Evolutionary conservation across 352 stramenopile genomes (phyloP), one percentile per base, ranked within the genome.

Genomic region (Phytophthora pseudosyringae): DNA sequence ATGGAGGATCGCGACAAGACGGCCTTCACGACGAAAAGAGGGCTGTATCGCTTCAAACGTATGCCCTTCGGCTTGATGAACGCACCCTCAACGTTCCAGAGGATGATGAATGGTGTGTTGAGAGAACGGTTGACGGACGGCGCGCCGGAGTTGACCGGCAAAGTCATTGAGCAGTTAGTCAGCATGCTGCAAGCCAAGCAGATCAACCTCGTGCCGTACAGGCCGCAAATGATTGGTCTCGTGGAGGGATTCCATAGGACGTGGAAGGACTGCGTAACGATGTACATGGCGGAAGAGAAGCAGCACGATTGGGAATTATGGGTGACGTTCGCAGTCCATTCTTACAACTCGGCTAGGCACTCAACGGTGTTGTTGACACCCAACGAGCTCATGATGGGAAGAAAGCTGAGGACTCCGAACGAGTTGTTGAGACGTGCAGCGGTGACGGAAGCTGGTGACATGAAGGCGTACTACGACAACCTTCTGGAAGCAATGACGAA

Each of bases 211-310:
- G 53, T 73, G 0, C 28, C 52, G 3, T 67, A 60, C 26, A 21
- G 57, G 4, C 64, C 51, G 2, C 59, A 72, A n/a, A 13, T 63
- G 35, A 48, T 67, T 2, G 60, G 44, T 1, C 28, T 69, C 0
- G 52, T 69, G 5, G 52, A 69, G n/a, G 21, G 51, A 3, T 68
- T 57, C 43, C 47, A 73, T 16, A 3, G 52, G 11, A 50, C 51
- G 3, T 67, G 50, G 64, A 67, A 62, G 32, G 64, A 67, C 33
- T 44, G 31, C 4, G 48, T 38, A 0, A 16, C 25, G 1, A 39
- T 10, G 7, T 39, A n/a, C 11, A 39, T 57, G 32, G 5, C 18
- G 12, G 43, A 36, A 13, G 15, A 21, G 3, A 7, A 32, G 12
- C 38, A 43, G 8, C 4, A 43, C 33, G 33, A 39, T 39, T 39